These are phyloP conservation scores for Talaromyces sp. DNA, from an alignment of 2,329 filamentous ascomycete genomes.

Conservation along the genomic window DNA sequence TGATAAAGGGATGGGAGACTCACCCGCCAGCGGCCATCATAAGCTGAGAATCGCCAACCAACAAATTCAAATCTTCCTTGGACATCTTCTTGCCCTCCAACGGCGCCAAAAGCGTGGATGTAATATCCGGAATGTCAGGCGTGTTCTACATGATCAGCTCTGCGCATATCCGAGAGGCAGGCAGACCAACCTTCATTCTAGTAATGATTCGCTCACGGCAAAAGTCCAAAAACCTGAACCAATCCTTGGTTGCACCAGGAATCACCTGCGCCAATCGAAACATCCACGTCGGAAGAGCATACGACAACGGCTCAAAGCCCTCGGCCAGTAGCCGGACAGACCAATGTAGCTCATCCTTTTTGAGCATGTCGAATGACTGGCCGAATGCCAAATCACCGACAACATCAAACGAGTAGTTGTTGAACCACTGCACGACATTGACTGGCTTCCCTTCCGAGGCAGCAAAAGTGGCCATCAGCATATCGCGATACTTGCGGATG, in stretches of 20 bases:
- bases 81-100: conserved; percentile 22
- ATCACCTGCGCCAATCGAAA: conserved; percentile 33
- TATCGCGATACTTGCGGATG: conserved; percentile 37
- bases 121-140: conserved; percentile 28
- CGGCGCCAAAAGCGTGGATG: conserved; percentile 28
- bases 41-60: conserved; percentile 32
- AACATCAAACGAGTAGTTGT: conserved; percentile 47
- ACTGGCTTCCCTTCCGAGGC: conserved; percentile 32
- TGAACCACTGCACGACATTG: conserved; percentile 43
- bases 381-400: conserved; percentile 49
- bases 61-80: conserved; percentile 25
- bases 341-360: conserved; percentile 20
- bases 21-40: conserved; percentile 32
- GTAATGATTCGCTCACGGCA: conserved; percentile 34
- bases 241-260: conserved; percentile 34
- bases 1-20: conserved; percentile 14
- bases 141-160: conserved; percentile 11
- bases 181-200: conserved; percentile 29
- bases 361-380: conserved; percentile 28
- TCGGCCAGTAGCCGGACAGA: conserved; percentile 40
- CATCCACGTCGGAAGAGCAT: conserved; percentile 34
- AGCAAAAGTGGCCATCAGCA: conserved; percentile 34
- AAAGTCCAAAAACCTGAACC: conserved; percentile 38
- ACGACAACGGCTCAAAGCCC: conserved; percentile 27
- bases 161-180: neutral